These are phyloP conservation scores for Fraxinus cuspidata DNA, from an alignment of 257 asterid genomes.

Conservation along the genomic window DNA sequence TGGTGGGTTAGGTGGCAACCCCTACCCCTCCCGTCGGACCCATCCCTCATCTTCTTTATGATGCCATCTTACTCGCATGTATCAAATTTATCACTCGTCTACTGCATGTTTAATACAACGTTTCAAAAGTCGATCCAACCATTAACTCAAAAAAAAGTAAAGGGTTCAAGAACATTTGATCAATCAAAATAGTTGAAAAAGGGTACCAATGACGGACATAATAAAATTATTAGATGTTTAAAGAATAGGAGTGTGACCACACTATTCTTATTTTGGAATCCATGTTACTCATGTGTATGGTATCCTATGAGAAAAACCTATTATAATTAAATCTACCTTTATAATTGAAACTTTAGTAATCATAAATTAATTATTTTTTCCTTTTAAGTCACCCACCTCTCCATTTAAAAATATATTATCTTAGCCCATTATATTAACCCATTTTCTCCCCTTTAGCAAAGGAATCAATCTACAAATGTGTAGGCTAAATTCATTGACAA, in stretches of 20 bases:
- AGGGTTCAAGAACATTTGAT: no score
- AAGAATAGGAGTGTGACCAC: neutral
- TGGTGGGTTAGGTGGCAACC: constrained; percentile 75
- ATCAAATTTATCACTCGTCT: neutral
- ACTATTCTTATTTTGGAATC: neutral
- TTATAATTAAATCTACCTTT: neutral
- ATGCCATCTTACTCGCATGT: neutral
- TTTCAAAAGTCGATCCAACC: neutral
- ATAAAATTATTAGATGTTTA: neutral
- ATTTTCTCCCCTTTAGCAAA: constrained; percentile 39
- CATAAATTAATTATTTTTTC: neutral
- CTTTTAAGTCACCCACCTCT: constrained; percentile 38
- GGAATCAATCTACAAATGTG: constrained; percentile 53
- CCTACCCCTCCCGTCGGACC: constrained; percentile 57
- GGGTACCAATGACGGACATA: no score
- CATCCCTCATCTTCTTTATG: constrained; percentile 47
- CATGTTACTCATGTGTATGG: neutral
- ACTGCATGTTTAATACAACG: neutral
- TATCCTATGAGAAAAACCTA: constrained; percentile 3
- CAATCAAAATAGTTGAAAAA: no score
- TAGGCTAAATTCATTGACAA: constrained; percentile 66
- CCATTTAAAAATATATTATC: constrained; percentile 32
- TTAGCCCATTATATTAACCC: constrained; percentile 35
- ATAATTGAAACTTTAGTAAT: neutral
- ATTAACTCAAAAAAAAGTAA: neutral